Percentiles rank a stretch among this genome's conserved stretches.
Evolutionary conservation across 2,329 filamentous ascomycete species (phyloP).

Genomic region (Diaporthe citrichinensis): DNA sequence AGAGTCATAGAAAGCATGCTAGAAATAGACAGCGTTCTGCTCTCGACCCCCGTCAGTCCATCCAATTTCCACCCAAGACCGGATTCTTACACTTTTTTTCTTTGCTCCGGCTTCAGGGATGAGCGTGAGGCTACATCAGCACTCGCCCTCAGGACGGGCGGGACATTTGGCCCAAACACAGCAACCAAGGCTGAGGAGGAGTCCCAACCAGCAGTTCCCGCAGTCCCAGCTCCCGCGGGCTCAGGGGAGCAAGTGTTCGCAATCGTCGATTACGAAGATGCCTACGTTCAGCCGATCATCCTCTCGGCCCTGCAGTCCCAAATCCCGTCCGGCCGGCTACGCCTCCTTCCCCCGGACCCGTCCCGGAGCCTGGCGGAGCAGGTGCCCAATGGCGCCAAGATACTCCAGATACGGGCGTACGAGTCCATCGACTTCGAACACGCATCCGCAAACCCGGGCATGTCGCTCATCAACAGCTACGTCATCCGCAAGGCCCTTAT

Average conservation of each 20-base stretch:
- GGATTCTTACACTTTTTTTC: conserved; percentile 52
- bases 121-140: conserved; percentile 13
- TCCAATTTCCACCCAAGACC: conserved; percentile 45
- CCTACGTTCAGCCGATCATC: conserved; percentile 91
- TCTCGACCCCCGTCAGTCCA: conserved; percentile 38
- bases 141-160: conserved; percentile 41
- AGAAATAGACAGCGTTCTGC: conserved; percentile 46
- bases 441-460: conserved; percentile 71
- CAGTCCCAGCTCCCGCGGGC: conserved; percentile 3
- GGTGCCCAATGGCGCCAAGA: conserved; percentile 55
- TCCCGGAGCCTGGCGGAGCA: conserved; percentile 47
- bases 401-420: conserved; percentile 88
- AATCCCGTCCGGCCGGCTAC: conserved; percentile 68
- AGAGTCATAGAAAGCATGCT: conserved; percentile 43
- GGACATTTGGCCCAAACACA: conserved; percentile 39
- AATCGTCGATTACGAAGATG: conserved; percentile 86
- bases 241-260: conserved; percentile 57
- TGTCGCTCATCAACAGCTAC: conserved; percentile 86
- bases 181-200: conserved; percentile 40
- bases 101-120: conserved; percentile 43
- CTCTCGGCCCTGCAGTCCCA: conserved; percentile 76
- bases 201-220: conserved; percentile 37
- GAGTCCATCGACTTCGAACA: conserved; percentile 89
- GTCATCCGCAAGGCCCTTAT: conserved; percentile 97
- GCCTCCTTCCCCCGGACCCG: conserved; percentile 65